These are phyloP conservation scores for Cyberlindnera maritima DNA, from an alignment of 805 yeast species.

Conservation along the genomic window DNA sequence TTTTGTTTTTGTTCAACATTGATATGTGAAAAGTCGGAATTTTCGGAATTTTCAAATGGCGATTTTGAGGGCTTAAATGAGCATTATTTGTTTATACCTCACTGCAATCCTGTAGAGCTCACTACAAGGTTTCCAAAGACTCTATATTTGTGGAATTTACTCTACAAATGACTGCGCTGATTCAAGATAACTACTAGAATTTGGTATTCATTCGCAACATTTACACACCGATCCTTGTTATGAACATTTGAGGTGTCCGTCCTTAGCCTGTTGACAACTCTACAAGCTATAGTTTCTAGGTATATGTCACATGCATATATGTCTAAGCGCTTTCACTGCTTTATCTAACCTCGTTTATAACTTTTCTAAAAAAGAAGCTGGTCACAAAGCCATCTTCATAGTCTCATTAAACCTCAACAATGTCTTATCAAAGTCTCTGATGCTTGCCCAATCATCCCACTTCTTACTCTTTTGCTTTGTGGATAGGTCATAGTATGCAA, in stretches of 20 bases:
- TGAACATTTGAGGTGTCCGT: not conserved
- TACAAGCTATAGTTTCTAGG: not conserved
- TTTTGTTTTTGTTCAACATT: not conserved
- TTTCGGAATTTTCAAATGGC: no score
- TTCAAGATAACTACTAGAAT: no score
- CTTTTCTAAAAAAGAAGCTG: not conserved
- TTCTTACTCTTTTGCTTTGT: conserved; percentile 1
- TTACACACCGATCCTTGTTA: not conserved
- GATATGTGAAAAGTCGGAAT: not conserved
- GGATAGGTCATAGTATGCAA: conserved; percentile 5
- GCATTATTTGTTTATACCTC: no score
- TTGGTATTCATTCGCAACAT: not conserved
- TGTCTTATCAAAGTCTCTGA: conserved; percentile 14
- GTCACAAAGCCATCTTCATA: conserved; percentile 7
- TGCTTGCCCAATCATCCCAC: conserved; percentile 6
- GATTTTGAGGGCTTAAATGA: no score
- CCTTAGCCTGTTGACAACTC: no score
- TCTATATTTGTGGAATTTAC: no score
- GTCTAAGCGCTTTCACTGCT: not conserved
- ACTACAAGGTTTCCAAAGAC: no score
- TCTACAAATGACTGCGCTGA: not conserved
- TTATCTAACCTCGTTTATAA: no score
- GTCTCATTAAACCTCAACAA: conserved; percentile 18
- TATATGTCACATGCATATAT: not conserved
- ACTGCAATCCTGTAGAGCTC: no score